Percentiles rank a stretch among this genome's conserved stretches.
Evolutionary conservation across 768 basidiomycete genomes (phyloP).

Genomic region (Tulasnella sp.): DNA sequence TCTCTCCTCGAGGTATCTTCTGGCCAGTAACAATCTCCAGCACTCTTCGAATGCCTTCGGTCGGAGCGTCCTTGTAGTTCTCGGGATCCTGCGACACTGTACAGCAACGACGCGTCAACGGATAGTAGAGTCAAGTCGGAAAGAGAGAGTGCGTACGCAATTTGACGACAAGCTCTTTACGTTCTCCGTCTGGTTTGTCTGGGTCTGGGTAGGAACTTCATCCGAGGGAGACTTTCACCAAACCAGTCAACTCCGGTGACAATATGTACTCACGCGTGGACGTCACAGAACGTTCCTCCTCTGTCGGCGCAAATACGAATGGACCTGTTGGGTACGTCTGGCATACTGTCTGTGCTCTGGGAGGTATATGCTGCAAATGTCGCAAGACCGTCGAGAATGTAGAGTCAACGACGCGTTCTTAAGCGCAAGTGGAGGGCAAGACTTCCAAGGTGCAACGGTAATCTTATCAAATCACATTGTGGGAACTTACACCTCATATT

Average conservation of each 20-base stretch:
- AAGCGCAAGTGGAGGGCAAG: background rate
- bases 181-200: slow-evolving; percentile 37
- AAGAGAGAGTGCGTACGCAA: slow-evolving; percentile 41
- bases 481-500: background rate
- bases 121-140: background rate
- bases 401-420: background rate
- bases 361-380: background rate
- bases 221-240: background rate
- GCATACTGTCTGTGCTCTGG: slow-evolving; percentile 15
- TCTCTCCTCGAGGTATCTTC: slow-evolving; percentile 50
- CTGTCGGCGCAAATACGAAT: slow-evolving; percentile 79
- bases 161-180: slow-evolving; percentile 82
- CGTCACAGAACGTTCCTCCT: slow-evolving; percentile 89
- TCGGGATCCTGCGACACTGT: slow-evolving; percentile 79
- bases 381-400: background rate
- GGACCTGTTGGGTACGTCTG: slow-evolving; percentile 51
- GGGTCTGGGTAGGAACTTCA: slow-evolving; percentile 65
- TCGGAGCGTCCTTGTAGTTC: slow-evolving; percentile 88
- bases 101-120: background rate
- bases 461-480: background rate
- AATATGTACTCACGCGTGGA: slow-evolving; percentile 51
- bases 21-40: slow-evolving; percentile 65
- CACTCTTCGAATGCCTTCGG: slow-evolving; percentile 82
- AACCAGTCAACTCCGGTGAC: background rate
- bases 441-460: background rate